phyloP scores from a whole-genome alignment of 2,329 filamentous ascomycete species.

The Dactylellina leptospora region DNA sequence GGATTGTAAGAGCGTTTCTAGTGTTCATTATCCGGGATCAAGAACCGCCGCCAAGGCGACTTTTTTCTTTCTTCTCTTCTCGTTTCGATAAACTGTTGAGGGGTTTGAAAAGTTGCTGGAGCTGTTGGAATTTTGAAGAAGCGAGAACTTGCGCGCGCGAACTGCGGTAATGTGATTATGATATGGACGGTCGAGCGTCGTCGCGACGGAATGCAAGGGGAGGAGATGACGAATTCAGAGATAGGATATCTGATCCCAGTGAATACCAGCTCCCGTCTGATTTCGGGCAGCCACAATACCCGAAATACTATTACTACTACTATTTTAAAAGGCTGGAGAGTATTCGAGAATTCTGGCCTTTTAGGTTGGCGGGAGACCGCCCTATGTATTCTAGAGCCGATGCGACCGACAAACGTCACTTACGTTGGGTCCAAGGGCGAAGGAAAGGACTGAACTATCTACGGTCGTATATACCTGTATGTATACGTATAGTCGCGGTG shows the following conservation, averaged over 20 bases:
- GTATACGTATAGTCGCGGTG: no score
- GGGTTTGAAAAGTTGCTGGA: slow-evolving; percentile 17
- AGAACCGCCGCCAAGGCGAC: not conserved
- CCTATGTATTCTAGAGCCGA: slow-evolving; percentile 1
- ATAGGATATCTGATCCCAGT: not conserved
- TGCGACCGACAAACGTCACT: slow-evolving; percentile 18
- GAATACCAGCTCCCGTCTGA: not conserved
- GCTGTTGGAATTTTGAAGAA: slow-evolving; percentile 39
- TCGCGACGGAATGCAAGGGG: not conserved
- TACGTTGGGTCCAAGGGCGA: slow-evolving; percentile 13
- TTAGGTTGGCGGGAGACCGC: slow-evolving; percentile 14
- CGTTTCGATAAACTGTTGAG: not conserved
- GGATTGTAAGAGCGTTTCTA: slow-evolving; percentile 81
- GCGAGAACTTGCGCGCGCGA: slow-evolving; percentile 24
- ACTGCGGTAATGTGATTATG: no score
- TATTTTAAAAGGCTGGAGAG: slow-evolving; percentile 28
- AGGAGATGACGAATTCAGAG: not conserved
- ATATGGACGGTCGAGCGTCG: no score
- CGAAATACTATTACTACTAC: no score
- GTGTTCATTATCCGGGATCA: slow-evolving; percentile 77
- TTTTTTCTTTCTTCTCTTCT: not conserved
- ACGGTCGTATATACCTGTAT: no score
- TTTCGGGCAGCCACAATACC: not conserved
- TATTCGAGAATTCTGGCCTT: not conserved
- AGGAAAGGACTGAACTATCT: not conserved